These are phyloP conservation scores for Ceriops tagal DNA, from an alignment of 345 rosid genomes.

Conservation along the genomic window DNA sequence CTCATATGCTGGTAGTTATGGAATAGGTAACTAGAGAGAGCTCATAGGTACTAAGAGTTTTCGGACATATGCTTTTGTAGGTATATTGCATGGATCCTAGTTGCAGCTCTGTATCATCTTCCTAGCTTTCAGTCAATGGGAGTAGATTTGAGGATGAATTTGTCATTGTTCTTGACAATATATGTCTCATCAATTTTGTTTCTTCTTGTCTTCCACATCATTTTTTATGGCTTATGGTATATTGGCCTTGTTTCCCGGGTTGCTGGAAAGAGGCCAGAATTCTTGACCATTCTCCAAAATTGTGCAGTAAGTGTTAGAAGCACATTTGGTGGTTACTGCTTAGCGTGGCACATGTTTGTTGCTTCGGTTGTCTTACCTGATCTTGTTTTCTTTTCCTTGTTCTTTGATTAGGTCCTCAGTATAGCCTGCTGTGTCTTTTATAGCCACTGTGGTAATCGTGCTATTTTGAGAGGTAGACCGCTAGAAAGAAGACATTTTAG, in stretches of 20 bases:
- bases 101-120: conserved; percentile 96
- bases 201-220: conserved; percentile 87
- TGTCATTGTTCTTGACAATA: conserved; percentile 87
- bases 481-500: conserved; percentile 46
- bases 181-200: conserved; percentile 78
- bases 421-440: conserved; percentile 96
- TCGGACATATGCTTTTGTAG: conserved; percentile 38
- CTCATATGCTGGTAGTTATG: no score
- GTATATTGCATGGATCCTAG: conserved; percentile 97
- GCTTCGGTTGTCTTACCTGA: neutral
- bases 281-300: conserved; percentile 86
- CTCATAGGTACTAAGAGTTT: neutral
- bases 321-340: conserved; percentile 1
- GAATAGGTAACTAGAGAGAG: no score
- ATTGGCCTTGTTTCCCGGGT: conserved; percentile 92
- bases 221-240: conserved; percentile 88
- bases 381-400: conserved; percentile 7
- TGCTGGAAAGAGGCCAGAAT: conserved; percentile 90
- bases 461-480: conserved; percentile 57
- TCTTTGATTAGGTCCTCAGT: conserved; percentile 73
- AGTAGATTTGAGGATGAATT: conserved; percentile 97
- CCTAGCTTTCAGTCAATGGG: conserved; percentile 99
- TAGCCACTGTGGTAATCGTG: conserved; percentile 98
- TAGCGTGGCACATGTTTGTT: conserved; percentile 4
- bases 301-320: conserved; percentile 66